Base-by-base conservation (phyloP, 2,329 filamentous ascomycete species). In the Aspergillus thermomutatus region DNA sequence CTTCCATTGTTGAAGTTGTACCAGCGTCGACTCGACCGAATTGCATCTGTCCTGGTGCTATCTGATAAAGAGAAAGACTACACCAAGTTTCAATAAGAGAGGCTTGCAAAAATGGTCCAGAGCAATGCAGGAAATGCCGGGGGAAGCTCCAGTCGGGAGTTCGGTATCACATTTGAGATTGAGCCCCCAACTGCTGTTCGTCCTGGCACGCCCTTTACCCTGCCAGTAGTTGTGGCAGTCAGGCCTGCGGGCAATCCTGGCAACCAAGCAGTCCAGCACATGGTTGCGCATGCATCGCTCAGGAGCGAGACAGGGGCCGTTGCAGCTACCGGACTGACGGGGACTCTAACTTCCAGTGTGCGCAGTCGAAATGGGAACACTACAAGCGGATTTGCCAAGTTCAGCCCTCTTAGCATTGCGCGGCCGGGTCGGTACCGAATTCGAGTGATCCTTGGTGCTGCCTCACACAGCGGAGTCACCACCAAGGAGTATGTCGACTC, bases 401-500 rank as follows among this genome's bases (percentile, higher is more conserved):
- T 72, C 48, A 63, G 60, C 3, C 59, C 62, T 1, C 62, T 73
- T 11, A 64, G 58, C 2, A 69, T 73, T 55, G 59, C 63, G 3
- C 61, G 59, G 34, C 68, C 70, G 3, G 70, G 70, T 2, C 65
- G 61, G 41, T 73, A 71, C 45, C 64, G 64, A 1, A 40, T 73
- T 47, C 67, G 70, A 6, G 63, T 71, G n/a, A 71, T 71, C 64
- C 56, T 72, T 25, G 68, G 65, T 7, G 64, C 64, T 11, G 66
- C 68, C 14, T 69, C 69, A 1, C 54, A 57, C 23, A 64, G 64
- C 27, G 70, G 69, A 1, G 66, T 72, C 3, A 62, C 64, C 7
- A 70, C 67, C 1, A 67, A 66, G 50, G 69, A 66, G 21, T 71
- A 56, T 53, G 60, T 67, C 23, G 70, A 73, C 49, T 72, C 70